Evolutionary conservation across 2,329 filamentous ascomycete genomes (phyloP), one percentile per base, ranked within the genome.

Genomic region (Trichophyton mentagrophytes): DNA sequence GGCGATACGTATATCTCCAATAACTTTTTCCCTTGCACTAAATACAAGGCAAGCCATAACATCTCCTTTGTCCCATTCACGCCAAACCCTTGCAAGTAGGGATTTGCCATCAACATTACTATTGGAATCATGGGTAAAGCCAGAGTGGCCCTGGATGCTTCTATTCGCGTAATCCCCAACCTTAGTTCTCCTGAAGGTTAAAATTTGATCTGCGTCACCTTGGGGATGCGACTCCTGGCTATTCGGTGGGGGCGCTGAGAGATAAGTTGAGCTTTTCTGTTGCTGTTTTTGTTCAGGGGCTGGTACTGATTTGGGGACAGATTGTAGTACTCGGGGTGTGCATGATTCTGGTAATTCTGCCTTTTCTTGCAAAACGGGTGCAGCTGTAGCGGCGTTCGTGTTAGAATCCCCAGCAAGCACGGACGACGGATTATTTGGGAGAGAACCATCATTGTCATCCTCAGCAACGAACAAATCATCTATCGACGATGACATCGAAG

Each of bases 1-100:
- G 56, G 69, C 71, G 25, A 75, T 30, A 36, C 69, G 67, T 20
- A 68, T 66, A 46, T 67, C 53, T 3, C 73, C 73, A 60, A 74
- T 65, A 3, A 63, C 57, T 22, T 61, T 64, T 22, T 65, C 67
- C 1, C 69, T 63, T 38, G 67, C 63, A 4, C 73, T 71, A 66
- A 71, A 72, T 46, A 61, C 69, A 7, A 74, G 57, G 11, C 61
- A 49, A 9, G 66, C 66, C 22, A 72, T 61, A 6, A 72, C 42
- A 51, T 75, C 72, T 2, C 49, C 49, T 15, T 33, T 30, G 22
- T 30, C 13, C 17, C 17, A 53, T 20, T 22, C 13, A 15, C 49
- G 49, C 27, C 22, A 15, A n/a, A 13, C 8, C 9, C 13, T 20
- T 7, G 7, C 27, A 22, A 2, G 7, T 11, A 9, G 22, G 30